A percentile compares a stretch with the other conserved stretches of the same genome.
Evolutionary conservation across 2,329 filamentous ascomycete species (phyloP).

Genomic region (Myotisia sp.): DNA sequence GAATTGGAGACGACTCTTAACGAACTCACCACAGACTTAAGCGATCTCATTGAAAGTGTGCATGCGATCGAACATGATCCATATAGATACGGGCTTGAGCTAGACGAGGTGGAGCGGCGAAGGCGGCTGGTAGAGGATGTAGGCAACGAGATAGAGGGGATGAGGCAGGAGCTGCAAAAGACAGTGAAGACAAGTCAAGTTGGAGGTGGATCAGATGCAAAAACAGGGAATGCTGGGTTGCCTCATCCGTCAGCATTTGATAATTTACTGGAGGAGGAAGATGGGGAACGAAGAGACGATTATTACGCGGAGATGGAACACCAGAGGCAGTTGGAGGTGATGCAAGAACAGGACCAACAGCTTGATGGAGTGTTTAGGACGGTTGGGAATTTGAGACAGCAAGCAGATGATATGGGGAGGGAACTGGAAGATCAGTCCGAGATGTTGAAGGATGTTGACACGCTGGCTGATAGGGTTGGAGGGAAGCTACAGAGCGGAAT

Average conservation of each 20-base stretch:
- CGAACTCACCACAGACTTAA: conserved; percentile 70
- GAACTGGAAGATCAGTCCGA: conserved; percentile 90
- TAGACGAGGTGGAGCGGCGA: conserved; percentile 66
- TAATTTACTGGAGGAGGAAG: conserved; percentile 22
- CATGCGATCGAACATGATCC: conserved; percentile 77
- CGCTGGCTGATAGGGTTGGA: conserved; percentile 71
- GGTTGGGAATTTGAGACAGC: conserved; percentile 74
- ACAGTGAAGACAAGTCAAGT: conserved; percentile 13
- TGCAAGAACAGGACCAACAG: conserved; percentile 87
- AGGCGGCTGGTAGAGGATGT: conserved; percentile 76
- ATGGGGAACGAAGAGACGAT: conserved; percentile 39
- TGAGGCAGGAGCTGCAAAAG: conserved; percentile 66
- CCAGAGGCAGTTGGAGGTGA: conserved; percentile 77
- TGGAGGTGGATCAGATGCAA: conserved; percentile 30
- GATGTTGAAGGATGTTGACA: conserved; percentile 75
- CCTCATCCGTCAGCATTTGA: conserved; percentile 48
- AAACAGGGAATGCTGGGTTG: conserved; percentile 31
- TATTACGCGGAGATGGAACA: conserved; percentile 75
- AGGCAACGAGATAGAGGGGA: conserved; percentile 74
- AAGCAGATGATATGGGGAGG: conserved; percentile 90
- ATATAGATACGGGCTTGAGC: conserved; percentile 69
- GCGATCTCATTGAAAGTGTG: conserved; percentile 77
- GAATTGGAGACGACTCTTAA: conserved; percentile 68
- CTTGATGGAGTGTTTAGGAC: conserved; percentile 86
- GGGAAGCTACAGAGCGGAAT: conserved; percentile 74